A percentile compares a stretch with the other conserved stretches of the same genome.
Conservation (phyloP, 148 eudicot genomes). For the Diospyros lotus region DNA sequence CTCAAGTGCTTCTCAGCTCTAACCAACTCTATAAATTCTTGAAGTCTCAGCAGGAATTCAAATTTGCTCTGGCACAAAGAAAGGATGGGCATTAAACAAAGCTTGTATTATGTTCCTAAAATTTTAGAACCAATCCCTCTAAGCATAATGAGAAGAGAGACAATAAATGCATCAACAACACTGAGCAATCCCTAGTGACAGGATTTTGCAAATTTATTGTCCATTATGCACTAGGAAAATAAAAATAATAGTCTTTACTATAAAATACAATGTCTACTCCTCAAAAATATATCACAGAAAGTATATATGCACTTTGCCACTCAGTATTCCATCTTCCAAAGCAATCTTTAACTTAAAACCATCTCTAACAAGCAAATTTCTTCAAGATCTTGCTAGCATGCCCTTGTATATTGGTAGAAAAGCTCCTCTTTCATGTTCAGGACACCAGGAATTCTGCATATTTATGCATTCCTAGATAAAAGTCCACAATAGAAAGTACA, state of each 20-base stretch:
- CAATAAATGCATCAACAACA: neutral
- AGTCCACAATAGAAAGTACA: no score
- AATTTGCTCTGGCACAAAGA: constrained; percentile 69
- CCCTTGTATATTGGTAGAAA: neutral
- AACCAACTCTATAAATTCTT: constrained; percentile 94
- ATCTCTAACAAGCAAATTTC: neutral
- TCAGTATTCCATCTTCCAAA: neutral
- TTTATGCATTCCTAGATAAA: no score
- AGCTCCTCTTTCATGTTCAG: neutral
- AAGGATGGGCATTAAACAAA: constrained; percentile 9
- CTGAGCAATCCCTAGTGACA: neutral
- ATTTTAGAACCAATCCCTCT: neutral
- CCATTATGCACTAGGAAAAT: neutral
- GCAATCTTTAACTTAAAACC: neutral
- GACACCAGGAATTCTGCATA: neutral
- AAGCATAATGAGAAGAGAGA: neutral
- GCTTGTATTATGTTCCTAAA: neutral
- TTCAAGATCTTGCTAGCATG: neutral
- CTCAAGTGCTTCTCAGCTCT: constrained; percentile 69
- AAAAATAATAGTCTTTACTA: neutral
- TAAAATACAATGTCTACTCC: neutral
- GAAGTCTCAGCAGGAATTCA: constrained; percentile 95
- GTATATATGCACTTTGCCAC: neutral
- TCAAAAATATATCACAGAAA: neutral
- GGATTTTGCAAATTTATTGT: neutral